Base-by-base conservation (phyloP, 108 stramenopile species). In the Cyclotella cryptica region DNA sequence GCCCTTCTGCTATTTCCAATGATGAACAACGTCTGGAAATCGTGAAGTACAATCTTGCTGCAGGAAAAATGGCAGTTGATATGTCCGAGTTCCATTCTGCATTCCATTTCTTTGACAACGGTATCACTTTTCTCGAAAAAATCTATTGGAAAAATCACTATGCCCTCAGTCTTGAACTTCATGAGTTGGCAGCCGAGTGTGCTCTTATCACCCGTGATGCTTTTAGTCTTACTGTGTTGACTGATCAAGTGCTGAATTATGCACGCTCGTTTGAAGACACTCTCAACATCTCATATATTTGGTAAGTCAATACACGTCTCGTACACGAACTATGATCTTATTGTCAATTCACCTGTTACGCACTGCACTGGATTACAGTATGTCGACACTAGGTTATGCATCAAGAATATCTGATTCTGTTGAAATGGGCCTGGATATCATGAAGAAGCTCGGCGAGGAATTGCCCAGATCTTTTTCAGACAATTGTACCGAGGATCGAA, bases 121-220 rank as follows among this genome's bases (percentile, higher is more conserved):
- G 77, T 1, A 77, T 77, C 9, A 30, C 29, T 24, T 64, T 63
- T 35, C 58, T 77, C 22, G 22, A 10, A n/a, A 27, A 61, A 63
- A 35, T 30, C 9, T 35, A 77, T 30, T 77, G 77, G 77, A 30
- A 42, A 9, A 10, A 29, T 21, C 22, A 63, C 46, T 77, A 77
- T 53, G 39, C 59, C 5, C 69, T 77, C 43, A 77, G 69, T 21
- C 28, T 77, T 27, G 60, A 77, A 44, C 72, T 79, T 3, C 65
- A 54, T 40, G 61, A 79, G 15, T 15, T 39, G 28, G 62, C 72
- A 28, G 27, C 71, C 22, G 29, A 77, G 26, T 71, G 76, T 9
- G 44, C 59, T 14, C 27, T 62, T 1, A 39, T 57, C 13, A 43
- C 40, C 35, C 55, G 62, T 19, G 69, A 77, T 27, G 17, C 30